phyloP scores from a whole-genome alignment of 78 protist genomes.

The Dictyostelium firmibasis region DNA sequence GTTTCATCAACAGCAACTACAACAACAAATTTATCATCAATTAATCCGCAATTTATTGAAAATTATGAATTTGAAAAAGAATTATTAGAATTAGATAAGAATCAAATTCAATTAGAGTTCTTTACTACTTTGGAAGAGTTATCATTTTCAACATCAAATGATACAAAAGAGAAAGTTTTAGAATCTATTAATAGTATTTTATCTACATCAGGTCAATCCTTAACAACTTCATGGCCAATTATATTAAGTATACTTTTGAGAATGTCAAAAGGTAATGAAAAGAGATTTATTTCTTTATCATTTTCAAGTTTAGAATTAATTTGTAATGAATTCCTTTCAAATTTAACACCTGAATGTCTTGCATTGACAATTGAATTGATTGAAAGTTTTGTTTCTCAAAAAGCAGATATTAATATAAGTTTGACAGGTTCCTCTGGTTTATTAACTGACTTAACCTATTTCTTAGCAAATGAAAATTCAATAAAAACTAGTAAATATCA shows the following conservation, averaged over 20 bases:
- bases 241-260: conserved; percentile 21
- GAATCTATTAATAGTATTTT: conserved; percentile 67
- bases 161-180: conserved; percentile 60
- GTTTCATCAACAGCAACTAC: background rate
- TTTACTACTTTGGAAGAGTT: conserved; percentile 66
- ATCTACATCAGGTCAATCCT: conserved; percentile 57
- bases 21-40: background rate
- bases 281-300: conserved; percentile 48
- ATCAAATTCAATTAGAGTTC: conserved; percentile 67
- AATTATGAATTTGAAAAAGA: conserved; percentile 6
- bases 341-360: conserved; percentile 70
- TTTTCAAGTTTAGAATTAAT: conserved; percentile 65
- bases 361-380: conserved; percentile 44
- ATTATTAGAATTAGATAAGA: conserved; percentile 2
- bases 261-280: conserved; percentile 67
- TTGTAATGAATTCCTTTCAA: conserved; percentile 73
- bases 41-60: background rate
- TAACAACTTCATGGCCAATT: conserved; percentile 72
- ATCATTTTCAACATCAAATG: conserved; percentile 42
- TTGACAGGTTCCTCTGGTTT: conserved; percentile 72
- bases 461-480: conserved; percentile 57
- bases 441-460: conserved; percentile 55
- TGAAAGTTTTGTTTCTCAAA: conserved; percentile 61
- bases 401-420: conserved; percentile 69
- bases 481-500: conserved; percentile 34